Conservation (phyloP, 2,329 filamentous ascomycete species). For the Exophiala alcalophila region DNA sequence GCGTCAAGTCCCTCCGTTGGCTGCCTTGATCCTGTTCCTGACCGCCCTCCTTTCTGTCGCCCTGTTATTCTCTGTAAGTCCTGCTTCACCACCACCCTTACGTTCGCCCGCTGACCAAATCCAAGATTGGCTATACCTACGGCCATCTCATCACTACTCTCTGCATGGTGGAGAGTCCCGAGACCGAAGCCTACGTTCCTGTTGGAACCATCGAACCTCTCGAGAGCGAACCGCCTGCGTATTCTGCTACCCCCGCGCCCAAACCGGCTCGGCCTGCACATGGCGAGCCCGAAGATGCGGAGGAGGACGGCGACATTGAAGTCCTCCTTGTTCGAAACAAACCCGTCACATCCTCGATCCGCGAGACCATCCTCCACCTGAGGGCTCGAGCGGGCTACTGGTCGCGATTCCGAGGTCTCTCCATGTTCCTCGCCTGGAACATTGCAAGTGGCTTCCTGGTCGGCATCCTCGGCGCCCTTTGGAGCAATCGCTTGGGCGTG, state of each 20-base stretch:
- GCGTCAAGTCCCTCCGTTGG: slow-evolving; percentile 30
- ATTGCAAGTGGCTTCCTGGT: slow-evolving; percentile 45
- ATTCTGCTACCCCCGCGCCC: slow-evolving; percentile 31
- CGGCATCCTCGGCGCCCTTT: slow-evolving; percentile 45
- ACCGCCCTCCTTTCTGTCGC: slow-evolving; percentile 32
- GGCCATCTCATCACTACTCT: slow-evolving; percentile 60
- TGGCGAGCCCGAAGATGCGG: slow-evolving; percentile 9
- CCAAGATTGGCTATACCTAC: slow-evolving; percentile 53
- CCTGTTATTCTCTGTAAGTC: slow-evolving; percentile 33
- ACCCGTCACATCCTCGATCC: slow-evolving; percentile 62
- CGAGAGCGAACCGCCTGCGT: slow-evolving; percentile 33
- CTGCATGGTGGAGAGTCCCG: slow-evolving; percentile 61
- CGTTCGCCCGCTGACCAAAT: slow-evolving; percentile 2
- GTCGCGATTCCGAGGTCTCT: slow-evolving; percentile 68
- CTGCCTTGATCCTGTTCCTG: slow-evolving; percentile 33
- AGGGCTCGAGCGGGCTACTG: slow-evolving; percentile 60
- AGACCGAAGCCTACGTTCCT: slow-evolving; percentile 52
- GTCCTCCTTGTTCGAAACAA: slow-evolving; percentile 49
- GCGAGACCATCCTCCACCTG: slow-evolving; percentile 60
- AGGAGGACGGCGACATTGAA: slow-evolving; percentile 41
- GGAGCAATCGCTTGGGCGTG: slow-evolving; percentile 48
- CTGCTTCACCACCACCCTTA: background rate
- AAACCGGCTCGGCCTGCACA: slow-evolving; percentile 33
- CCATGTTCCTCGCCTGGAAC: slow-evolving; percentile 49
- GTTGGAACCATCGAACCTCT: slow-evolving; percentile 42